A percentile compares a stretch with the other conserved stretches of the same genome.
Conservation (phyloP, 2,329 filamentous ascomycete species). For the Emydomyces testavorans region DNA sequence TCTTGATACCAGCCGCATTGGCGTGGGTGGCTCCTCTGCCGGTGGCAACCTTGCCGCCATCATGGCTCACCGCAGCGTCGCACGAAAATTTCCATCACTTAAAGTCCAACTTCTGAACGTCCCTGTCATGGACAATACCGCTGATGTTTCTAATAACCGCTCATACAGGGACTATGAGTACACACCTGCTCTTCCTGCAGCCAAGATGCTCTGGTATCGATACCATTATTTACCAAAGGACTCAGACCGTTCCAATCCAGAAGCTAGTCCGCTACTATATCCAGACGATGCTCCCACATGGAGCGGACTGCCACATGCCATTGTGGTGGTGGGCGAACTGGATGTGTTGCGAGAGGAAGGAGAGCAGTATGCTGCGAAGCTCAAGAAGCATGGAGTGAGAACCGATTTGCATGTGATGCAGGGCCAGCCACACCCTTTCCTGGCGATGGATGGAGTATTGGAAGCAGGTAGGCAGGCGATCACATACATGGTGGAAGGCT, state of each 20-base stretch:
- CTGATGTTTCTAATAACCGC: conserved; percentile 33
- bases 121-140: conserved; percentile 49
- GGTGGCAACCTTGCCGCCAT: conserved; percentile 44
- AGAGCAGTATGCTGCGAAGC: conserved; percentile 40
- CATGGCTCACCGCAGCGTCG: conserved; percentile 42
- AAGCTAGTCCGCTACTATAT: conserved; percentile 46
- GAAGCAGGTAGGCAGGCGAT: conserved; percentile 44
- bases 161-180: conserved; percentile 44
- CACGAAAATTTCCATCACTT: conserved; percentile 32
- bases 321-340: conserved; percentile 45
- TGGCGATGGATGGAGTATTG: conserved; percentile 47
- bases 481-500: conserved; percentile 22
- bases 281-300: conserved; percentile 33
- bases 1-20: conserved; percentile 33
- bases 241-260: conserved; percentile 38
- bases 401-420: conserved; percentile 42
- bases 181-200: conserved; percentile 42
- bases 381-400: conserved; percentile 38
- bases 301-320: conserved; percentile 40
- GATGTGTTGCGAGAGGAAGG: conserved; percentile 48
- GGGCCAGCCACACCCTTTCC: conserved; percentile 48
- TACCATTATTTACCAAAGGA: conserved; percentile 44
- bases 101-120: conserved; percentile 45
- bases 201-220: conserved; percentile 53
- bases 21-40: conserved; percentile 40